These are phyloP conservation scores for Phytophthora podocarpi DNA, from an alignment of 352 stramenopile genomes.

Conservation along the genomic window DNA sequence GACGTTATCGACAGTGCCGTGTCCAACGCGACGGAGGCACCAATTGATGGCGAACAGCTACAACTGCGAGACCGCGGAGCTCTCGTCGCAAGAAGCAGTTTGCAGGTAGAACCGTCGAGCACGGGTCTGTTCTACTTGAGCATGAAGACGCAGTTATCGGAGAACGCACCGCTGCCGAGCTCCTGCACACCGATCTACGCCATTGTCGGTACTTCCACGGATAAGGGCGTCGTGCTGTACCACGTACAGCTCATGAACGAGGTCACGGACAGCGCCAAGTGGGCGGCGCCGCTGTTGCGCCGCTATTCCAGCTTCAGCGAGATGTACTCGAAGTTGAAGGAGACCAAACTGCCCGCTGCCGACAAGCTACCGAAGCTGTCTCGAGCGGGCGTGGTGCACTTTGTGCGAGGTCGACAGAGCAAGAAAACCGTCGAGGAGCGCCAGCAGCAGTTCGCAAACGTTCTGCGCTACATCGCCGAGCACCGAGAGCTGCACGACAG, in stretches of 20 bases:
- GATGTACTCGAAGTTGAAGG: constrained; percentile 52
- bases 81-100: constrained; percentile 20
- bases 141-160: constrained; percentile 9
- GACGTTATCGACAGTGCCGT: constrained; percentile 25
- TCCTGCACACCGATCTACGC: constrained; percentile 25
- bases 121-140: constrained; percentile 19
- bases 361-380: constrained; percentile 45
- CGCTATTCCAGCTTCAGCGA: constrained; percentile 66
- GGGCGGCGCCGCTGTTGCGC: constrained; percentile 31
- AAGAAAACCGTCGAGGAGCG: constrained; percentile 54
- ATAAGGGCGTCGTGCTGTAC: constrained; percentile 46
- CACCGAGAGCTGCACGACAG: constrained; percentile 46
- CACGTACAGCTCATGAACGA: constrained; percentile 46
- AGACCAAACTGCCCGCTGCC: constrained; percentile 33
- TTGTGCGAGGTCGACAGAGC: constrained; percentile 52
- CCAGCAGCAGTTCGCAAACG: constrained; percentile 45
- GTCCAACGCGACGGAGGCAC: neutral
- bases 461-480: constrained; percentile 54
- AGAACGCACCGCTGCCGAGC: constrained; percentile 1
- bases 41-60: neutral
- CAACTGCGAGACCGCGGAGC: constrained; percentile 1
- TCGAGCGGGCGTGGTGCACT: constrained; percentile 42
- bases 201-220: constrained; percentile 35
- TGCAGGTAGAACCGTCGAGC: constrained; percentile 27
- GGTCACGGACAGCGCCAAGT: constrained; percentile 30